phyloP scores from a whole-genome alignment of 768 basidiomycete genomes.

The Panellus pusillus region DNA sequence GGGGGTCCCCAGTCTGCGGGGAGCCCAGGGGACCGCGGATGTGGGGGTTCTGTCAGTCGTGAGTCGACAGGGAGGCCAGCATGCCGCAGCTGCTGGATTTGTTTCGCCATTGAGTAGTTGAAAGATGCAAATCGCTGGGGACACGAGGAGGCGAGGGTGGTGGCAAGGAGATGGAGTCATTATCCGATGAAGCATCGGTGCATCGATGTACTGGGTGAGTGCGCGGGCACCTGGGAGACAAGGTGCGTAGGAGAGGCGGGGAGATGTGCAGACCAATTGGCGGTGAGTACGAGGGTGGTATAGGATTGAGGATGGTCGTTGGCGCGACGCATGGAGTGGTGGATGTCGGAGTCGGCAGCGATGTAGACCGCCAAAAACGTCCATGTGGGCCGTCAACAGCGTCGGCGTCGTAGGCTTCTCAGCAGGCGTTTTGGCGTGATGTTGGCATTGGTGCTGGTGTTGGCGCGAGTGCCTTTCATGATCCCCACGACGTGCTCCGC shows the following conservation, averaged over 20 bases:
- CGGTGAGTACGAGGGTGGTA: neutral
- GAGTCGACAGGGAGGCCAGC: too few relatives aligned
- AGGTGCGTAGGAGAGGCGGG: slow-evolving; percentile 49
- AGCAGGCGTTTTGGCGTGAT: slow-evolving; percentile 34
- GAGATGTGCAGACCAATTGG: slow-evolving; percentile 52
- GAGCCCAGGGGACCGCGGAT: neutral
- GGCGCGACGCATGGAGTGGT: neutral
- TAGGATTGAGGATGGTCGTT: slow-evolving; percentile 9
- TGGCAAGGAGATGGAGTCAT: slow-evolving; percentile 60
- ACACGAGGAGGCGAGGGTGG: slow-evolving; percentile 61
- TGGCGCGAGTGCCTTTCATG: slow-evolving; percentile 10
- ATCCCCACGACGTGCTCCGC: slow-evolving; percentile 5
- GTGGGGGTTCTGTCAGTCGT: too few relatives aligned
- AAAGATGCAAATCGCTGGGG: slow-evolving; percentile 22
- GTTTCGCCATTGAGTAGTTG: too few relatives aligned
- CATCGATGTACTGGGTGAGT: slow-evolving; percentile 70
- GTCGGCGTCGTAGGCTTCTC: neutral
- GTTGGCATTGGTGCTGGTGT: slow-evolving; percentile 28
- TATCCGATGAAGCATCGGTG: slow-evolving; percentile 33
- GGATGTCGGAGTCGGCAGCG: slow-evolving; percentile 17
- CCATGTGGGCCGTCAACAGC: slow-evolving; percentile 19
- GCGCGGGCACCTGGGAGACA: slow-evolving; percentile 71
- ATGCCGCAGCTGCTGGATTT: slow-evolving; percentile 17
- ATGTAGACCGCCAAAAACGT: slow-evolving; percentile 20
- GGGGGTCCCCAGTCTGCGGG: neutral